Percentiles rank a stretch among this genome's conserved stretches.
These are phyloP conservation scores for Neofusicoccum ribis DNA, from an alignment of 2,329 filamentous ascomycete genomes.

Conservation along the genomic window DNA sequence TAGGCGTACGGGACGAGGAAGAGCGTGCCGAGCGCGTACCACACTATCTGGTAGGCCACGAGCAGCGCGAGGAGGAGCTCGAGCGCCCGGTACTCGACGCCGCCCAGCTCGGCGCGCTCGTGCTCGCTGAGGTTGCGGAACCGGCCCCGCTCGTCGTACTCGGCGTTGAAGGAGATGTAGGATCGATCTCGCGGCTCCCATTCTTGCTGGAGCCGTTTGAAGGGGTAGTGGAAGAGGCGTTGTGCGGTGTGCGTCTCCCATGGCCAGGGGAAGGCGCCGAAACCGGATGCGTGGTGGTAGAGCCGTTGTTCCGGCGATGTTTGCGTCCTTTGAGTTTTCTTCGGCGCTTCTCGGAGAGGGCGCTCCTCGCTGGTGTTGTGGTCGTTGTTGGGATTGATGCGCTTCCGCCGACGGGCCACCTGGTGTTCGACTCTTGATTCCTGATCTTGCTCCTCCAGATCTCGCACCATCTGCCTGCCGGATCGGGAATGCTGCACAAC, in stretches of 20 bases:
- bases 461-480: slow-evolving; percentile 28
- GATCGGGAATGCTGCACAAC: slow-evolving; percentile 30
- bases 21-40: slow-evolving; percentile 25
- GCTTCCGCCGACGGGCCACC: background rate
- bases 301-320: slow-evolving; percentile 24
- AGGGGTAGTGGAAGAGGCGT: slow-evolving; percentile 26
- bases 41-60: slow-evolving; percentile 32
- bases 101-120: slow-evolving; percentile 44
- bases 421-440: background rate
- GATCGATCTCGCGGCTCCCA: slow-evolving; percentile 28
- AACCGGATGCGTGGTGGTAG: slow-evolving; percentile 30
- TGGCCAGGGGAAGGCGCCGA: slow-evolving; percentile 32
- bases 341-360: background rate
- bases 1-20: slow-evolving; percentile 26
- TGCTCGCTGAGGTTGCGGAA: slow-evolving; percentile 41
- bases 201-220: slow-evolving; percentile 26
- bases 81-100: slow-evolving; percentile 45
- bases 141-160: slow-evolving; percentile 31
- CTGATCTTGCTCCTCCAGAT: slow-evolving; percentile 26
- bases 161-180: slow-evolving; percentile 35
- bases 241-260: slow-evolving; percentile 32
- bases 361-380: background rate
- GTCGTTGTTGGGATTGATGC: background rate
- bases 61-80: slow-evolving; percentile 21
- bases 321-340: background rate